Evolutionary conservation across 148 eudicot species (phyloP).

Genomic region (Camellia lanceoleosa): DNA sequence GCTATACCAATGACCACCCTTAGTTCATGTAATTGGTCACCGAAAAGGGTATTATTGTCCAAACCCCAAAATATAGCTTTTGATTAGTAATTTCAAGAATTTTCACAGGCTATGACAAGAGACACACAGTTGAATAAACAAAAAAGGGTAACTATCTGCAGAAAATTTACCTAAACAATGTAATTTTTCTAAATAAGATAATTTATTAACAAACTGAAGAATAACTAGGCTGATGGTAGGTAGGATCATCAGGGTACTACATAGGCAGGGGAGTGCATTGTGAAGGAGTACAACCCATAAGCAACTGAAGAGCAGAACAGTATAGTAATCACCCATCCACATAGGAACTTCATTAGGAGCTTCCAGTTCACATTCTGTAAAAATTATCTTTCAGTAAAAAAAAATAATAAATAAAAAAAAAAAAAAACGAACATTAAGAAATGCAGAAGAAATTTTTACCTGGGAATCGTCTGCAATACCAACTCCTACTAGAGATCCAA

Average conservation of each 20-base stretch:
- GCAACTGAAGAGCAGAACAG: slow-evolving; percentile 13
- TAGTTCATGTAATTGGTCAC: too few relatives aligned
- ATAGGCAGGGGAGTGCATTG: slow-evolving; percentile 13
- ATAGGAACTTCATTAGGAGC: slow-evolving; percentile 5
- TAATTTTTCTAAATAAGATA: not conserved
- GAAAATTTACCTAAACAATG: not conserved
- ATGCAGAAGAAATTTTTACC: not conserved
- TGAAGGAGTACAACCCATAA: slow-evolving; percentile 4
- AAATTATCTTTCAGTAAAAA: not conserved
- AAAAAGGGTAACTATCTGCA: too few relatives aligned
- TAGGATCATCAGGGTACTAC: slow-evolving; percentile 6
- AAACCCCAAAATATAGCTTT: too few relatives aligned
- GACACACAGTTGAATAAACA: too few relatives aligned
- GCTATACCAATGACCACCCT: too few relatives aligned
- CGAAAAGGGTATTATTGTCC: too few relatives aligned
- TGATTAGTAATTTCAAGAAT: too few relatives aligned
- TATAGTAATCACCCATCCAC: slow-evolving; percentile 5
- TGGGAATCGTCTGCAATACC: slow-evolving; percentile 8
- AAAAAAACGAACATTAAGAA: too few relatives aligned
- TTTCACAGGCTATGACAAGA: too few relatives aligned
- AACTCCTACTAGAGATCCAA: slow-evolving; percentile 11
- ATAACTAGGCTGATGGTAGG: not conserved
- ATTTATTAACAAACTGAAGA: not conserved
- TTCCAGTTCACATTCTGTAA: slow-evolving; percentile 17
- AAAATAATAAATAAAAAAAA: not conserved